A percentile compares a stretch with the other conserved stretches of the same genome.
These are phyloP conservation scores for Ilyonectria sp. DNA, from an alignment of 2,329 filamentous ascomycete genomes.

Conservation along the genomic window DNA sequence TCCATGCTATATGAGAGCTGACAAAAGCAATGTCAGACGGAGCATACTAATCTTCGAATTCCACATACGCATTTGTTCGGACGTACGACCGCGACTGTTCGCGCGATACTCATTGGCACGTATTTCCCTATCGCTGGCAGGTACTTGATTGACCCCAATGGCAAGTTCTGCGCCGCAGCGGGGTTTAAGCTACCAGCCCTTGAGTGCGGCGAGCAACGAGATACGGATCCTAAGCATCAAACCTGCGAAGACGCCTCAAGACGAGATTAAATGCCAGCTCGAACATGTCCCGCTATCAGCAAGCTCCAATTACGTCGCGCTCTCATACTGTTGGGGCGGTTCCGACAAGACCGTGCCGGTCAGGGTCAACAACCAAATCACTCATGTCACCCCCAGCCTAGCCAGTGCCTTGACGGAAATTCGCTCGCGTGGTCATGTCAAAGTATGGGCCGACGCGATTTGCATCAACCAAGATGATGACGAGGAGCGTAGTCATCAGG, in stretches of 20 bases:
- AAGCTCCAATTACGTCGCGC: conserved; percentile 12
- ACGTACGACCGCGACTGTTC: too few relatives aligned
- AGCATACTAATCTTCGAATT: too few relatives aligned
- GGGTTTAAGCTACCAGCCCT: not conserved
- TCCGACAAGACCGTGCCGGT: not conserved
- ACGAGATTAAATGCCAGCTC: conserved; percentile 7
- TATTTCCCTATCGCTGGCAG: not conserved
- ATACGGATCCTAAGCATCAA: not conserved
- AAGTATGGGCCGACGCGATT: not conserved
- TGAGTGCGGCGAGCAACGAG: not conserved
- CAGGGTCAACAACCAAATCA: not conserved
- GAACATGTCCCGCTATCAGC: conserved; percentile 10
- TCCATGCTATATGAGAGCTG: not conserved
- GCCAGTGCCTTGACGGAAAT: not conserved
- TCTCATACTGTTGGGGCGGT: conserved; percentile 7
- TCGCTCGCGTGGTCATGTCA: not conserved
- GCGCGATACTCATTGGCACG: too few relatives aligned
- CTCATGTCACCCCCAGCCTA: not conserved
- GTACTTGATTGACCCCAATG: not conserved
- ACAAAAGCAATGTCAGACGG: not conserved
- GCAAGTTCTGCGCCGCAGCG: not conserved
- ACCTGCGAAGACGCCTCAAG: not conserved
- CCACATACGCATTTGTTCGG: too few relatives aligned
- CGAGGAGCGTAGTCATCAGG: not conserved
- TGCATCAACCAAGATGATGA: not conserved